Evolutionary conservation across 1,284 basidiomycete genomes (phyloP), one percentile per base, ranked within the genome.

Genomic region (Ustilago cynodontis): DNA sequence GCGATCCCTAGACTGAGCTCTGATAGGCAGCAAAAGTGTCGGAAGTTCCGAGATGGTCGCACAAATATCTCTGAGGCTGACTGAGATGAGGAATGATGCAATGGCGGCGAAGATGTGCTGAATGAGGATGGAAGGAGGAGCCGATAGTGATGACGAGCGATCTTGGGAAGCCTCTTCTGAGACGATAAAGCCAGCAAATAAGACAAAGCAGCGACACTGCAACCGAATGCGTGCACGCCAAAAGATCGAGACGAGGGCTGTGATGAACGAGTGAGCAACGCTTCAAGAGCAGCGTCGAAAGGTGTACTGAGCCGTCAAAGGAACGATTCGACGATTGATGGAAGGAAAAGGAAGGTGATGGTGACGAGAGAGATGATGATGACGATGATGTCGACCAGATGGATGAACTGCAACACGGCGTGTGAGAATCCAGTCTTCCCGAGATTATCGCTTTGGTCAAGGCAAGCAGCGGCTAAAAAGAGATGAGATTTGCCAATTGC

Each of bases 171-270:
- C 35, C 14, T 3, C 24, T 51, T 20, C 13, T 28, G n/a, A 31
- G 37, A 33, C 51, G 55, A 16, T 59, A n/a, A 13, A 60, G 59
- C 45, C 20, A 35, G n/a, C 28, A n/a, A 47, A 24, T 47, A 24
- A 33, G 14, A 26, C 13, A 24, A 51, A 37, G 58, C 24, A 41
- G 26, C 31, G 35, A 59, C 63, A 71, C 63, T 65, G 69, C 69
- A 71, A 71, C 50, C 59, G 51, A 66, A 67, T 67, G 70, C 60
- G 65, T 67, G 59, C 57, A 47, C 43, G n/a, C 18, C 16, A 22
- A 45, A 20, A 26, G 61, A 56, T 29, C 53, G 47, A 41, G 35
- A 14, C 14, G 29, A 50, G 20, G 14, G 16, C 8, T 11, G 45
- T 10, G 28, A 24, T 16, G 14, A 28, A 11, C 10, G 37, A 41